A percentile compares a stretch with the other conserved stretches of the same genome.
phyloP scores from a whole-genome alignment of 2,329 filamentous ascomycete species.

The Lasiodiplodia gonubiensis region DNA sequence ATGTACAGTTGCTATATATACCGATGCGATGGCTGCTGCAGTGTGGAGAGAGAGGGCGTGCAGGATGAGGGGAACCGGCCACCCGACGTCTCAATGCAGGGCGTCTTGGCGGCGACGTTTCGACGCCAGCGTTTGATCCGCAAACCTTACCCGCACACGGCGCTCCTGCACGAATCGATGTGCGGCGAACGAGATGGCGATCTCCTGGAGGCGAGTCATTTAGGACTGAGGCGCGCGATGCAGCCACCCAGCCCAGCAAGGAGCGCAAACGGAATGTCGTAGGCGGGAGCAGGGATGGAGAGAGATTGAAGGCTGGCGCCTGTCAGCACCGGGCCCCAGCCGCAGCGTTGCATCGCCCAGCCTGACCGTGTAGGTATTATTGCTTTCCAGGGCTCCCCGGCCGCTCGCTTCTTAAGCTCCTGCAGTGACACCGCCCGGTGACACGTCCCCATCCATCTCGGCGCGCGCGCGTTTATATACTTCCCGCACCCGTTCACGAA shows the following conservation, averaged over 20 bases:
- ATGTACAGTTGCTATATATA: constrained; percentile 13
- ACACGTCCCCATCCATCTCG: constrained; percentile 1
- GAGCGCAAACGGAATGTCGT: constrained; percentile 6
- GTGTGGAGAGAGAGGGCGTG: neutral
- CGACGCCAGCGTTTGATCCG: constrained; percentile 16
- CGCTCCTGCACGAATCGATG: constrained; percentile 12
- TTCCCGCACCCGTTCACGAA: neutral
- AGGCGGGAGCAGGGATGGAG: neutral
- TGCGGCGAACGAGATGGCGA: constrained; percentile 2
- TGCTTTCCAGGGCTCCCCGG: constrained; percentile 9
- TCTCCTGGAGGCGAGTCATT: constrained; percentile 18
- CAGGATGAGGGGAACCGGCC: constrained; percentile 20
- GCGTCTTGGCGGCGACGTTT: constrained; percentile 19
- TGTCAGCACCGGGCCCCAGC: neutral
- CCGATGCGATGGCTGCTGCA: neutral
- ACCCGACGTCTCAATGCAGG: neutral
- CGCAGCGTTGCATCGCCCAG: constrained; percentile 21
- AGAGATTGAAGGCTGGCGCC: constrained; percentile 15
- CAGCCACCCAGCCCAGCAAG: neutral
- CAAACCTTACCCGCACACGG: constrained; percentile 22
- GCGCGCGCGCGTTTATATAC: constrained; percentile 14
- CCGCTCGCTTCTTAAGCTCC: constrained; percentile 15
- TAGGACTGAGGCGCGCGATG: neutral
- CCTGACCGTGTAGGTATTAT: constrained; percentile 13
- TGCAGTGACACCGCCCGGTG: constrained; percentile 18